phyloP scores from a whole-genome alignment of 2,329 filamentous ascomycete species.

The Colletotrichum magnum region DNA sequence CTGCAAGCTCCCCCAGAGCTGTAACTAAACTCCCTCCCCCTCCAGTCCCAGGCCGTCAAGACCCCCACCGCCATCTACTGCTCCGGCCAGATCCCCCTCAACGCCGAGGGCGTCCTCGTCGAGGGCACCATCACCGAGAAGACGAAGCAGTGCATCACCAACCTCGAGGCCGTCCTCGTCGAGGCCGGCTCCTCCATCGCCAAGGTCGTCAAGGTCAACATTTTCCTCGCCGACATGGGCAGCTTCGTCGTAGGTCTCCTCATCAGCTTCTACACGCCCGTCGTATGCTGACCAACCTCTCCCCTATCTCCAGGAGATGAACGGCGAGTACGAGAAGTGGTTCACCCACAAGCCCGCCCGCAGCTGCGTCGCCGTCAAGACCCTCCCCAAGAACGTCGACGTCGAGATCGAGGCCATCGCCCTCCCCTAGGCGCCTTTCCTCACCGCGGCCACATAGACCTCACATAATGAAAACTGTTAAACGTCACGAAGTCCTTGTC shows the following conservation, averaged over 20 bases:
- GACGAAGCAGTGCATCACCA: conserved; percentile 76
- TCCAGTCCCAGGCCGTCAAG: conserved; percentile 76
- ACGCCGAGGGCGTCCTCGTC: conserved; percentile 68
- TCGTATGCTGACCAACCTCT: neutral
- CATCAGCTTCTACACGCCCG: neutral
- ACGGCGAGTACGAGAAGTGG: conserved; percentile 86
- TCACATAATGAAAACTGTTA: conserved; percentile 7
- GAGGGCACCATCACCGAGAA: conserved; percentile 75
- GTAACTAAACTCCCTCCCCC: conserved; percentile 35
- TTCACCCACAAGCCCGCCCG: conserved; percentile 88
- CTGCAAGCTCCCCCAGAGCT: neutral
- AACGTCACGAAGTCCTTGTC: neutral
- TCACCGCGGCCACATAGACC: neutral
- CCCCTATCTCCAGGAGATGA: conserved; percentile 74
- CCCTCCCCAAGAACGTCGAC: conserved; percentile 86
- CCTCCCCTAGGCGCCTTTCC: conserved; percentile 62
- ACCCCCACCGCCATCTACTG: conserved; percentile 76
- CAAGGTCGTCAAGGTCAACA: conserved; percentile 90
- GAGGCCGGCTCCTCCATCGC: conserved; percentile 84
- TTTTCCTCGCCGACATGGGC: conserved; percentile 93
- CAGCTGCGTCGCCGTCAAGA: conserved; percentile 91
- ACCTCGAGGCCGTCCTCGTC: conserved; percentile 86
- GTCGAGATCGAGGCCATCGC: conserved; percentile 95
- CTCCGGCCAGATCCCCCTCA: conserved; percentile 81
- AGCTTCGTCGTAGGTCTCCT: conserved; percentile 75